A percentile compares a stretch with the other conserved stretches of the same genome.
These are phyloP conservation scores for Euphorbia lathyris DNA, from an alignment of 345 rosid species.

Conservation along the genomic window DNA sequence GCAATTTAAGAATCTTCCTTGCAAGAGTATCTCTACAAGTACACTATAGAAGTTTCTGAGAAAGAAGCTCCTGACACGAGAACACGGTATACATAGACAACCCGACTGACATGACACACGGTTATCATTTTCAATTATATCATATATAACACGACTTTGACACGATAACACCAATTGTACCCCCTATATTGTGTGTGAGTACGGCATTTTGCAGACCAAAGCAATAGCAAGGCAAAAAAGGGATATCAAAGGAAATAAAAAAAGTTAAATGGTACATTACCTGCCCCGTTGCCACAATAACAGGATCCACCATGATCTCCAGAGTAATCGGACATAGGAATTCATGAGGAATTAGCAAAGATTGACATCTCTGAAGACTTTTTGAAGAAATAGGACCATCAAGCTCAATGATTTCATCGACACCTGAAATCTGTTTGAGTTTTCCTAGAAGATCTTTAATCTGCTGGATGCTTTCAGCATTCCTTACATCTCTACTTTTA, in stretches of 20 bases:
- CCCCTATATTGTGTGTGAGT: background rate
- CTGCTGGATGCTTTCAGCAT: conserved; percentile 39
- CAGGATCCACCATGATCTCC: conserved; percentile 66
- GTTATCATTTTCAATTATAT: too few relatives aligned
- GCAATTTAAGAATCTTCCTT: background rate
- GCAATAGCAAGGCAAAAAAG: background rate
- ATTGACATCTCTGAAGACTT: conserved; percentile 35
- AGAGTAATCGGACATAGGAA: conserved; percentile 55
- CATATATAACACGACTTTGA: too few relatives aligned
- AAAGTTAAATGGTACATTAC: conserved; percentile 24
- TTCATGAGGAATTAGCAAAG: conserved; percentile 45
- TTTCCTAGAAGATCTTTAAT: conserved; percentile 40
- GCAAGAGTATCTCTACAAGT: too few relatives aligned
- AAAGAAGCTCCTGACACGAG: too few relatives aligned
- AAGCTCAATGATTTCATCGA: conserved; percentile 30
- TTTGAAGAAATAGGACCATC: conserved; percentile 35
- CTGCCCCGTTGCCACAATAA: conserved; percentile 68
- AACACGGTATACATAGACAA: too few relatives aligned
- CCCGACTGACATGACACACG: too few relatives aligned
- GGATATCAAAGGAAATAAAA: background rate
- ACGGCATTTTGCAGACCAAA: background rate
- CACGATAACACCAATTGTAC: too few relatives aligned
- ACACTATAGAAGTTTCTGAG: too few relatives aligned
- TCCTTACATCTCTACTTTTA: conserved; percentile 32
- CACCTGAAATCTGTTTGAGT: conserved; percentile 47